These are phyloP conservation scores for Tolypocladium guangdongense DNA, from an alignment of 2,329 filamentous ascomycete species.

Conservation along the genomic window DNA sequence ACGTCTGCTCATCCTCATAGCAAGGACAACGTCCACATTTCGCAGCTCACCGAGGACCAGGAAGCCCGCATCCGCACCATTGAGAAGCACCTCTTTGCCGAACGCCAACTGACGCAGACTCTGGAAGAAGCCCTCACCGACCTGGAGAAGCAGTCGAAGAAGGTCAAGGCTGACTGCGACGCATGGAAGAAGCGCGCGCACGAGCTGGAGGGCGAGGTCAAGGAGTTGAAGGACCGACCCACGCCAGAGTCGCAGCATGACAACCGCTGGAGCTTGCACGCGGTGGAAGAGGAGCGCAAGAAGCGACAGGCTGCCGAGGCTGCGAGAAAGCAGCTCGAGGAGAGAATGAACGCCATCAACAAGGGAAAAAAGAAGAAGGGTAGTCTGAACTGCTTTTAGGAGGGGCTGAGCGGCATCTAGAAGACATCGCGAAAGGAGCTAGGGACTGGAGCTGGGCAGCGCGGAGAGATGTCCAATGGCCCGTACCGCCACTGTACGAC, in stretches of 20 bases:
- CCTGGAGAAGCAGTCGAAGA: slow-evolving; percentile 82
- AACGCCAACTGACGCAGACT: slow-evolving; percentile 91
- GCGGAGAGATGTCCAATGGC: not conserved
- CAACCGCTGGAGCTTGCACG: slow-evolving; percentile 63
- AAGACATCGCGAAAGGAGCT: slow-evolving; percentile 2
- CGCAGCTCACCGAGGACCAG: slow-evolving; percentile 85
- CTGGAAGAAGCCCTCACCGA: slow-evolving; percentile 93
- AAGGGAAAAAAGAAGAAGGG: slow-evolving; percentile 91
- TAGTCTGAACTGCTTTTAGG: slow-evolving; percentile 92
- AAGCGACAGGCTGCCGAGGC: slow-evolving; percentile 85
- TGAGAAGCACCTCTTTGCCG: slow-evolving; percentile 90
- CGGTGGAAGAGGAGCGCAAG: slow-evolving; percentile 92
- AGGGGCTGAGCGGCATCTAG: slow-evolving; percentile 9
- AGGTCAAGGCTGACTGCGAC: slow-evolving; percentile 83
- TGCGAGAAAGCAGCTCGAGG: slow-evolving; percentile 79
- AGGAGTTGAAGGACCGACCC: slow-evolving; percentile 47
- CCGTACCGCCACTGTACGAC: not conserved
- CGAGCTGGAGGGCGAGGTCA: slow-evolving; percentile 62
- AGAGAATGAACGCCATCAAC: slow-evolving; percentile 86
- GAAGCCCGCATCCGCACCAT: slow-evolving; percentile 91
- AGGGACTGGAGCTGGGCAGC: not conserved
- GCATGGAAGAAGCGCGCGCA: slow-evolving; percentile 79
- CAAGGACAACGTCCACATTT: slow-evolving; percentile 58
- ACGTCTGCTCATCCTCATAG: slow-evolving; percentile 61
- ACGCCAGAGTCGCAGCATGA: slow-evolving; percentile 36